phyloP scores from a whole-genome alignment of 805 yeast species.

The Candida pseudoglaebosa region DNA sequence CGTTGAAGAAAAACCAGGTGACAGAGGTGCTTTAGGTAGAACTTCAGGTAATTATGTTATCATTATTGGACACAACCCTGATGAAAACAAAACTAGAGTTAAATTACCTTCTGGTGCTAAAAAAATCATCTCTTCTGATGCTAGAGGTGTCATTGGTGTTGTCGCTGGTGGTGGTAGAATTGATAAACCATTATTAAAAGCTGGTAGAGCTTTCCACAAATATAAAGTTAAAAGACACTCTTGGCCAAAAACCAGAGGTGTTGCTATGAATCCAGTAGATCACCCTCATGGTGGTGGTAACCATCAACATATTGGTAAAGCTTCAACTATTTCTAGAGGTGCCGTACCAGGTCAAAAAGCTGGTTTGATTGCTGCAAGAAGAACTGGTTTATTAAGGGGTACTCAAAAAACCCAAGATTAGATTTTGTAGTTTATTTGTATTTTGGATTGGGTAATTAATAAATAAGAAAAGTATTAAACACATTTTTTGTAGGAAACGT shows the following conservation, averaged over 20 bases:
- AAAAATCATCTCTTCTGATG: constrained; percentile 91
- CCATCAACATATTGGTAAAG: constrained; percentile 36
- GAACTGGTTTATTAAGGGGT: constrained; percentile 38
- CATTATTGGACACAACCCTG: constrained; percentile 98
- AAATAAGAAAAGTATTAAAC: neutral
- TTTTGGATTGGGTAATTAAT: neutral
- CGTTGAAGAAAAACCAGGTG: constrained; percentile 98
- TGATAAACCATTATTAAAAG: constrained; percentile 99
- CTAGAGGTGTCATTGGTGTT: constrained; percentile 99
- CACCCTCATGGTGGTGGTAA: constrained; percentile 99
- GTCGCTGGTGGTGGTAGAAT: constrained; percentile 99
- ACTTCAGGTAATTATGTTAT: constrained; percentile 99
- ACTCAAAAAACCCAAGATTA: constrained; percentile 35
- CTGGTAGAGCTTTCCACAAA: constrained; percentile 99
- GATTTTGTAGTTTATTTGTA: constrained; percentile 7
- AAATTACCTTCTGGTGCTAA: constrained; percentile 99
- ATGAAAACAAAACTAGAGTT: constrained; percentile 98
- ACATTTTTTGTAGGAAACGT: too few species aligned
- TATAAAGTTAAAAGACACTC: constrained; percentile 99
- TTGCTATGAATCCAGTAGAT: constrained; percentile 99
- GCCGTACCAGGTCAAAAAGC: constrained; percentile 39
- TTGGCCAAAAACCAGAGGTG: constrained; percentile 99
- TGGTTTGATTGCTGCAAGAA: constrained; percentile 38
- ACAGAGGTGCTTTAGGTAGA: constrained; percentile 99
- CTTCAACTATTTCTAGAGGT: constrained; percentile 38